phyloP scores from a whole-genome alignment of 805 yeast genomes.

The Schwanniomyces pseudopolymorphus region DNA sequence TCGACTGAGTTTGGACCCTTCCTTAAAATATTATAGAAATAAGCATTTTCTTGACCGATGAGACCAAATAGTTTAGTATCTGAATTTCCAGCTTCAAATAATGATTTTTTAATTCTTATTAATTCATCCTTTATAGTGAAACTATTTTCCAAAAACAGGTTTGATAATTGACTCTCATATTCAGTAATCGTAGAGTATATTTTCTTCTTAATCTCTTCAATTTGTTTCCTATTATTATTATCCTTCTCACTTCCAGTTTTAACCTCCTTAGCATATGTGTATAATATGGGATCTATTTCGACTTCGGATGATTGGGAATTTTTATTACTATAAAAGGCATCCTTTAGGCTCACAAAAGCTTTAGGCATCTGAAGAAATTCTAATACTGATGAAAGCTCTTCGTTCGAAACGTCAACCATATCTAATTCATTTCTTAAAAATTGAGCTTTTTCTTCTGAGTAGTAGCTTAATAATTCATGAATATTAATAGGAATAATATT shows the following conservation, averaged over 20 bases:
- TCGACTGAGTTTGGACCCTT: slow-evolving; percentile 44
- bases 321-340: slow-evolving; percentile 21
- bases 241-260: slow-evolving; percentile 30
- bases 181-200: slow-evolving; percentile 35
- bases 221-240: slow-evolving; percentile 27
- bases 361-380: slow-evolving; percentile 79
- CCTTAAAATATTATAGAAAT: slow-evolving; percentile 25
- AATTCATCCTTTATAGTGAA: slow-evolving; percentile 49
- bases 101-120: slow-evolving; percentile 54
- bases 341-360: slow-evolving; percentile 55
- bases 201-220: slow-evolving; percentile 31
- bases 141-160: slow-evolving; percentile 3
- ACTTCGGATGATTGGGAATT: slow-evolving; percentile 6
- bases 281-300: slow-evolving; percentile 36
- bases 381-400: slow-evolving; percentile 73
- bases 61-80: slow-evolving; percentile 55
- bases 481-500: slow-evolving; percentile 83
- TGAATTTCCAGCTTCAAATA: slow-evolving; percentile 59
- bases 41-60: slow-evolving; percentile 32
- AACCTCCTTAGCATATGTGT: slow-evolving; percentile 20
- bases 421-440: slow-evolving; percentile 74
- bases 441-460: slow-evolving; percentile 86
- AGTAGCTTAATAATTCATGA: slow-evolving; percentile 82
- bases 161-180: slow-evolving; percentile 25
- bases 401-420: slow-evolving; percentile 70